These are phyloP conservation scores for Plantago elongata DNA, from an alignment of 257 asterid genomes.

Conservation along the genomic window DNA sequence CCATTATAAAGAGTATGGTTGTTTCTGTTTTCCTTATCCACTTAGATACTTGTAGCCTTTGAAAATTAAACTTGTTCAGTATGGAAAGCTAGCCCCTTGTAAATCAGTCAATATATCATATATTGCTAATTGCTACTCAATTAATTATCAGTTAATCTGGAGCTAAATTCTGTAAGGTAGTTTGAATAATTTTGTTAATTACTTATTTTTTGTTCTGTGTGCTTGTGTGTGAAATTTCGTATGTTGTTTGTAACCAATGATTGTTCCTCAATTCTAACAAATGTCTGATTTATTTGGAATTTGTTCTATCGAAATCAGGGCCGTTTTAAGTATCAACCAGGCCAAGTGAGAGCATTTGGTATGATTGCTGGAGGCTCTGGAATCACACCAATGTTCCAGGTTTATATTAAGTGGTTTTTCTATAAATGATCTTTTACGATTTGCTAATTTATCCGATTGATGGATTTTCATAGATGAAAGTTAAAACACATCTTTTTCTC, in stretches of 20 bases:
- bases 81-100: no score
- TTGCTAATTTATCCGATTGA: neutral
- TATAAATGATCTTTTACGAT: neutral
- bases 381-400: slow-evolving; percentile 74
- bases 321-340: slow-evolving; percentile 59
- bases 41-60: no score
- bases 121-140: neutral
- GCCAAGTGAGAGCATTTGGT: slow-evolving; percentile 61
- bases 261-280: neutral
- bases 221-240: neutral
- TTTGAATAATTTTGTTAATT: neutral
- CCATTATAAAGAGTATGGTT: no score
- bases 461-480: neutral
- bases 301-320: slow-evolving; percentile 31
- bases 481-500: neutral
- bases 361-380: slow-evolving; percentile 78
- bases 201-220: slow-evolving; percentile 5
- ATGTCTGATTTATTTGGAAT: neutral
- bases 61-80: no score
- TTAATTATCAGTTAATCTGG: neutral
- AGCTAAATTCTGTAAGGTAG: neutral
- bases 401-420: slow-evolving; percentile 14
- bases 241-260: slow-evolving; percentile 1
- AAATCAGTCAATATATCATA: neutral
- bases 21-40: no score